Percentiles rank a stretch among this genome's conserved stretches.
Conservation (phyloP, 805 yeast genomes). For the Osmozyma mogii region DNA sequence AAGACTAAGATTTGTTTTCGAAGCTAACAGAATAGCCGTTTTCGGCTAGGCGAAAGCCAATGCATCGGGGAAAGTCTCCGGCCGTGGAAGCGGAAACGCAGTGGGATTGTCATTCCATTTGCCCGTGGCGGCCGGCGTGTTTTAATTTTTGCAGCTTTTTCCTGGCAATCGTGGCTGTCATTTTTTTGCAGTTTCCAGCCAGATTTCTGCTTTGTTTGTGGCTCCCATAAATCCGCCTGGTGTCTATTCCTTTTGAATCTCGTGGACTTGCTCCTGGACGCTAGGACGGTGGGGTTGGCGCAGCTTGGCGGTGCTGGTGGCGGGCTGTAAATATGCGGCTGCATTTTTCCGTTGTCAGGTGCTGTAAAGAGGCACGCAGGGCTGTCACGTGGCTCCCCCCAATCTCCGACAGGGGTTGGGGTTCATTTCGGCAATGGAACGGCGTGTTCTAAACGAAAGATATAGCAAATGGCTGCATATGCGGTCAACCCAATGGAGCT, state of each 20-base stretch:
- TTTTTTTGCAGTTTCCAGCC: not conserved
- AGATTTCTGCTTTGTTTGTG: not conserved
- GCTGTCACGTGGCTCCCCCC: conserved; percentile 6
- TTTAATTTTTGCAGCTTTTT: not conserved
- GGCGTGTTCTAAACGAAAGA: conserved; percentile 59
- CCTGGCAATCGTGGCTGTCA: not conserved
- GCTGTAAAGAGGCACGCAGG: conserved; percentile 1
- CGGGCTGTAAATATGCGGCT: not conserved
- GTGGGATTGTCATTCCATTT: conserved; percentile 24
- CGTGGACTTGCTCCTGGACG: not conserved
- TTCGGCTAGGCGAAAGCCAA: conserved; percentile 13
- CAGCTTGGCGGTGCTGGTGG: conserved; percentile 13
- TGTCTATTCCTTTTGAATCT: conserved; percentile 1
- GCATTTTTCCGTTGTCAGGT: conserved; percentile 1
- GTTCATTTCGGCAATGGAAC: conserved; percentile 54
- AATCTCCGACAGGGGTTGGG: conserved; percentile 6
- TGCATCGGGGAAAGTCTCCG: conserved; percentile 91
- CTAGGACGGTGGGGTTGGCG: conserved; percentile 1
- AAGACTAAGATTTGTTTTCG: conserved; percentile 73
- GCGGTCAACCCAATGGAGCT: conserved; percentile 77
- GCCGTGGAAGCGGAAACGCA: conserved; percentile 60
- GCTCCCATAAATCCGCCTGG: not conserved
- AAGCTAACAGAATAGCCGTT: conserved; percentile 47
- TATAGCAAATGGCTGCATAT: conserved; percentile 52
- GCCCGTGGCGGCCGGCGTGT: conserved; percentile 4